Conservation (phyloP, 2,329 filamentous ascomycete species). For the Orbilia blumenaviensis region DNA sequence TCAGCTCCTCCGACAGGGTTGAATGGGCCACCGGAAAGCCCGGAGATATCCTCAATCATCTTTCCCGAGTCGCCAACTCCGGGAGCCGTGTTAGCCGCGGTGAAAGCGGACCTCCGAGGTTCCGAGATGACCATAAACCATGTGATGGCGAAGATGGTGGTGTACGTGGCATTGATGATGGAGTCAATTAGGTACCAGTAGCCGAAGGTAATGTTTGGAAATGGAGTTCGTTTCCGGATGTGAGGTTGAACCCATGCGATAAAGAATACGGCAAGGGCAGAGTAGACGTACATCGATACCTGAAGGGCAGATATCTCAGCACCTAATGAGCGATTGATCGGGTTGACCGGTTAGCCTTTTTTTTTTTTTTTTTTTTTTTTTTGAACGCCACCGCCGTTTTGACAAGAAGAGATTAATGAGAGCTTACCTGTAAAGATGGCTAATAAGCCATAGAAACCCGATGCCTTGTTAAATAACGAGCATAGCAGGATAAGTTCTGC, state of each 20-base stretch:
- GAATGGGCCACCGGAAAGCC: constrained; percentile 66
- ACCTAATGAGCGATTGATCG: constrained; percentile 63
- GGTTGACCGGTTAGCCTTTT: background rate
- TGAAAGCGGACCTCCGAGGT: constrained; percentile 56
- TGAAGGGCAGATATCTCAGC: constrained; percentile 83
- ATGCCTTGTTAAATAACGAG: constrained; percentile 89
- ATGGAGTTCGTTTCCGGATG: constrained; percentile 78
- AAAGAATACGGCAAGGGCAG: constrained; percentile 73
- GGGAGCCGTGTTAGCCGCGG: constrained; percentile 33
- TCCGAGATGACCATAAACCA: constrained; percentile 81
- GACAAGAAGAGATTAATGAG: background rate
- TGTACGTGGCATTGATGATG: constrained; percentile 81
- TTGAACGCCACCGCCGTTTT: background rate
- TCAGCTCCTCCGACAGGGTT: constrained; percentile 55
- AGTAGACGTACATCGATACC: constrained; percentile 91
- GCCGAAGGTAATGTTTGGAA: constrained; percentile 81
- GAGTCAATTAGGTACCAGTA: constrained; percentile 88
- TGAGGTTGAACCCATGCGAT: constrained; percentile 78
- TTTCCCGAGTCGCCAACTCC: constrained; percentile 64
- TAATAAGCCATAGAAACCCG: constrained; percentile 87
- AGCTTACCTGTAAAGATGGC: constrained; percentile 74
- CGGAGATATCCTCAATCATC: constrained; percentile 71
- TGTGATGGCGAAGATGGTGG: constrained; percentile 78
- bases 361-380: too few relatives aligned
- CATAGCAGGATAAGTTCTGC: constrained; percentile 84